Evolutionary conservation across 768 basidiomycete genomes (phyloP).

Genomic region (Russula foetens): DNA sequence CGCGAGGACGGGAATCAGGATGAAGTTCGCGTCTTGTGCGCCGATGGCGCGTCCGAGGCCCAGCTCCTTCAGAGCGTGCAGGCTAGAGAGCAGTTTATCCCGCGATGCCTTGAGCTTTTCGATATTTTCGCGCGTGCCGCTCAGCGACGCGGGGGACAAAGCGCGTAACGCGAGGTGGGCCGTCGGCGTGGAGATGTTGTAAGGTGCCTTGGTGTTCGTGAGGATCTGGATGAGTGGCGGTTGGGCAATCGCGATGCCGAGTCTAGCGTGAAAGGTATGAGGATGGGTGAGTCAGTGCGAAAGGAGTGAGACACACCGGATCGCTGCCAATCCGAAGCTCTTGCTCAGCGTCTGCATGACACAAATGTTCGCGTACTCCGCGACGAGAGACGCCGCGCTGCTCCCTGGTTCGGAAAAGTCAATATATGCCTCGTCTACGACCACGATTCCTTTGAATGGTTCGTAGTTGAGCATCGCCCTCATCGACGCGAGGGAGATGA

Average conservation of each 20-base stretch:
- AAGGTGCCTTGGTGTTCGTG: slow-evolving; percentile 94
- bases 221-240: slow-evolving; percentile 87
- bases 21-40: slow-evolving; percentile 83
- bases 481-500: slow-evolving; percentile 65
- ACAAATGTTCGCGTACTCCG: slow-evolving; percentile 79
- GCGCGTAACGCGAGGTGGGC: slow-evolving; percentile 76
- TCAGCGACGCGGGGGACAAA: slow-evolving; percentile 56
- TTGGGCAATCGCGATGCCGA: slow-evolving; percentile 86
- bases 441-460: slow-evolving; percentile 81
- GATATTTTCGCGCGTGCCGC: slow-evolving; percentile 58
- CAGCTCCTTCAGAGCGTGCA: slow-evolving; percentile 40
- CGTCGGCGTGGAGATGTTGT: slow-evolving; percentile 90
- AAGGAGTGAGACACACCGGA: slow-evolving; percentile 78
- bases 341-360: slow-evolving; percentile 98
- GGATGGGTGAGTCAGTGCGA: not conserved
- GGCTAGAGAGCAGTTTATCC: slow-evolving; percentile 37
- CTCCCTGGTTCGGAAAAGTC: slow-evolving; percentile 67
- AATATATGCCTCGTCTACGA: slow-evolving; percentile 97
- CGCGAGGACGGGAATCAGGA: slow-evolving; percentile 69
- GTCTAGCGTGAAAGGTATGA: slow-evolving; percentile 35
- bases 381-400: slow-evolving; percentile 63
- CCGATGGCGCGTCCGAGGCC: slow-evolving; percentile 69
- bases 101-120: slow-evolving; percentile 53
- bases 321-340: slow-evolving; percentile 91
- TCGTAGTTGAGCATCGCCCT: slow-evolving; percentile 66